These are phyloP conservation scores for Gardenia jasminoides DNA, from an alignment of 257 asterid species.

Conservation along the genomic window DNA sequence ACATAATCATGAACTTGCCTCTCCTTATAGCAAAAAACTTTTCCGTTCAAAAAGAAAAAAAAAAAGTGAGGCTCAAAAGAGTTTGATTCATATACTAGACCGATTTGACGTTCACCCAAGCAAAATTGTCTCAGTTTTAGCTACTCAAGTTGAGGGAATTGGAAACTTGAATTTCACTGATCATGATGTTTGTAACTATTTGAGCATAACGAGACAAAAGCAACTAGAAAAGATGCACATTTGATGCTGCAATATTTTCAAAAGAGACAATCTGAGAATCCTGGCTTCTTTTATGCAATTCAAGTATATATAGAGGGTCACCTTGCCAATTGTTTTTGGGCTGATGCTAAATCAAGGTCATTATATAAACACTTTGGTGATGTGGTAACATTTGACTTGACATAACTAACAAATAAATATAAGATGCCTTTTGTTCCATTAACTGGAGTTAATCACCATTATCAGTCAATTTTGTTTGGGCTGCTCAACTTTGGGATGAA, in stretches of 20 bases:
- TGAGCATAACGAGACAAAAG: too few relatives aligned
- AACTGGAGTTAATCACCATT: constrained; percentile 52
- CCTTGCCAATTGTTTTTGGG: neutral
- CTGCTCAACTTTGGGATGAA: constrained; percentile 47
- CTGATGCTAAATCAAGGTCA: neutral
- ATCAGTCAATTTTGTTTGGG: constrained; percentile 52
- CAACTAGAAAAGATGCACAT: neutral
- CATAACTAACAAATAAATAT: too few relatives aligned
- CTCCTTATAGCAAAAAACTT: neutral
- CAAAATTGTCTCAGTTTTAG: too few relatives aligned
- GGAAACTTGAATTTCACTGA: too few relatives aligned
- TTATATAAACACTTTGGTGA: constrained; percentile 7
- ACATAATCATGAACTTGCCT: neutral
- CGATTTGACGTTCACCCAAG: too few relatives aligned
- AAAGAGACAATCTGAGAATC: neutral
- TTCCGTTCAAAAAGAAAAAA: neutral
- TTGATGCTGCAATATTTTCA: neutral
- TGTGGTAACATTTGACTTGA: too few relatives aligned
- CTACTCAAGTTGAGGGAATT: too few relatives aligned
- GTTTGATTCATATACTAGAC: too few relatives aligned
- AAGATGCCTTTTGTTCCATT: constrained; percentile 15
- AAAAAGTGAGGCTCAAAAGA: neutral
- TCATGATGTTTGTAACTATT: too few relatives aligned
- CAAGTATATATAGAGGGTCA: neutral
- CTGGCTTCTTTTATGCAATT: neutral